Base-by-base conservation (phyloP, 345 rosid genomes). In the Microthlaspi erraticum region DNA sequence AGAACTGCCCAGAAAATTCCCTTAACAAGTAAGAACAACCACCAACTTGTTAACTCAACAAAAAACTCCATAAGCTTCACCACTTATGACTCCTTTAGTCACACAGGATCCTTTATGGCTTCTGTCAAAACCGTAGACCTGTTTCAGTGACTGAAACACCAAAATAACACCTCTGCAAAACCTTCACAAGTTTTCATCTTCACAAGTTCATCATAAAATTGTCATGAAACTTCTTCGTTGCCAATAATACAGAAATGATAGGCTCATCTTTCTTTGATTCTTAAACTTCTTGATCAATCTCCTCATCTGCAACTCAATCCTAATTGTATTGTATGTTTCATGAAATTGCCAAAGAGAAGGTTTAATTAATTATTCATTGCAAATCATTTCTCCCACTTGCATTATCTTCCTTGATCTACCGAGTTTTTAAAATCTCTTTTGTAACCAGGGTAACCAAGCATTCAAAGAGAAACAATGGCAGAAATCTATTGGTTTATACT, bases 341-440 rank as follows among this genome's bases (percentile, higher is more conserved):
- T 48, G 98, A 91, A 75, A 82, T 79, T 66, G 92, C 96, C 39
- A 94, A 94, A 85, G 99, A 91, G 72, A 94, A 88, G 96, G 99
- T 91, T 26, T 54, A n/a, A 33, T 61, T 67, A 56, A 66, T 73
- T 55, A n/a, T 23, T 56, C 38, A 32, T 63, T 56, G 51, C 56
- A 20, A 8, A 10, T 29, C 62, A 9, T 54, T 6, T 32, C 2
- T 5, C 13, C 32, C 14, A 61, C 6, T 37, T 8, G 34, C 60
- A 39, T 46, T 69, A 18, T 76, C 58, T 43, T 44, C 20, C 19
- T 42, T 12, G 12, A 7, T 51, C 18, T 34, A 49, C 1, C 48
- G 48, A 48, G 11, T 3, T 20, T 46, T 38, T 46, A 10, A 54
- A 0, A 2, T 45, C 19, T 16, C 7, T n/a, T 51, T 8, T 60